Percentiles rank a stretch among this genome's conserved stretches.
These are phyloP conservation scores for Spathaspora passalidarum DNA, from an alignment of 805 yeast species.

Conservation along the genomic window DNA sequence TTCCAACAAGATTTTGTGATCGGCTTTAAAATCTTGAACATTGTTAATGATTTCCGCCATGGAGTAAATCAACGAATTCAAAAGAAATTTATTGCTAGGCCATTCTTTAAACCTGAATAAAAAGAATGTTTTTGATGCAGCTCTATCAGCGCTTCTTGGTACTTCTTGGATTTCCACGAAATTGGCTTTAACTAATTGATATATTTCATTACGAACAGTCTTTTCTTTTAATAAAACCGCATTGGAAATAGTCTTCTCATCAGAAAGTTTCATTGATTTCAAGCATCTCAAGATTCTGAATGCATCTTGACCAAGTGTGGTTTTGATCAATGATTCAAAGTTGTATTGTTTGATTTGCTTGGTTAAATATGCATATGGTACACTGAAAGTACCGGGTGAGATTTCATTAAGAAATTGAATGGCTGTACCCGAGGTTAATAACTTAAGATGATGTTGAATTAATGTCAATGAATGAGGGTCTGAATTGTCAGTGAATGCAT, in stretches of 20 bases:
- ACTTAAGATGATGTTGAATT: conserved; percentile 64
- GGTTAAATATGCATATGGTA: conserved; percentile 57
- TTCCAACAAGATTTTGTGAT: conserved; percentile 64
- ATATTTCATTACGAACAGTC: conserved; percentile 68
- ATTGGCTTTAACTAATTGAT: conserved; percentile 64
- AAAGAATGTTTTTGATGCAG: conserved; percentile 84
- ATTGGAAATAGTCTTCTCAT: conserved; percentile 79
- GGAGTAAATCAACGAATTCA: conserved; percentile 45
- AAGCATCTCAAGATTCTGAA: conserved; percentile 77
- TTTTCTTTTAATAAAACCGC: conserved; percentile 74
- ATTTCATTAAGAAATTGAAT: conserved; percentile 60
- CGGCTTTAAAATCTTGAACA: conserved; percentile 51
- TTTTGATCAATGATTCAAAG: conserved; percentile 55
- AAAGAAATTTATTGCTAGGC: conserved; percentile 31
- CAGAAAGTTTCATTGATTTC: conserved; percentile 64
- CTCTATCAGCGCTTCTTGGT: conserved; percentile 87
- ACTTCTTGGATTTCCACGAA: conserved; percentile 88
- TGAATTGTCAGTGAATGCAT: conserved; percentile 10
- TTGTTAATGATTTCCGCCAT: conserved; percentile 51
- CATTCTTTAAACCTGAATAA: conserved; percentile 64
- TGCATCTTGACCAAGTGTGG: conserved; percentile 63
- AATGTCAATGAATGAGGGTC: conserved; percentile 27
- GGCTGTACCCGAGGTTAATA: conserved; percentile 50
- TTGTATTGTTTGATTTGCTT: conserved; percentile 46
- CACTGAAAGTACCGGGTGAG: conserved; percentile 54